phyloP scores from a whole-genome alignment of 2,329 filamentous ascomycete species.

The Huntiella bhutanensis region DNA sequence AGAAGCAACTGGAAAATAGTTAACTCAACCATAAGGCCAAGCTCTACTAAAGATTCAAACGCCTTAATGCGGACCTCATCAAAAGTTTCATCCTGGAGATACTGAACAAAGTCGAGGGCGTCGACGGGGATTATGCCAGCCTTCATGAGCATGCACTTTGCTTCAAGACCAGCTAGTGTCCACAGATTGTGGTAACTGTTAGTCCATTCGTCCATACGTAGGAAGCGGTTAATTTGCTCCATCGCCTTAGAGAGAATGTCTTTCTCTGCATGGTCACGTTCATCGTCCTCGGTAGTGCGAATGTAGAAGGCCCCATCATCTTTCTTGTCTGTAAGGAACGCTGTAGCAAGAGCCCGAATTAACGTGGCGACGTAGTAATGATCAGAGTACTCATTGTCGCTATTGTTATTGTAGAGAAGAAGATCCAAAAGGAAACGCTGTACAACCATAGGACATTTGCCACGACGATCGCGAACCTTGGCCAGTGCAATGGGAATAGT shows the following conservation, averaged over 20 bases:
- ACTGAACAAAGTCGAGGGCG: constrained; percentile 40
- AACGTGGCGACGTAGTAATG: constrained; percentile 72
- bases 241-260: constrained; percentile 33
- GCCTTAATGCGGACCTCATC: constrained; percentile 47
- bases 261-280: constrained; percentile 24
- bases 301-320: constrained; percentile 13
- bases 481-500: constrained; percentile 69
- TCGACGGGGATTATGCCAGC: constrained; percentile 36
- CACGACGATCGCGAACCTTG: constrained; percentile 49
- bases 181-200: constrained; percentile 49
- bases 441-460: constrained; percentile 59
- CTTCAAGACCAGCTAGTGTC: constrained; percentile 42
- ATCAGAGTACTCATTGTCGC: constrained; percentile 74
- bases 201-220: constrained; percentile 50
- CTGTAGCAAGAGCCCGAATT: constrained; percentile 42
- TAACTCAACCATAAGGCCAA: constrained; percentile 39
- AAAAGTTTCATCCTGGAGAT: constrained; percentile 43
- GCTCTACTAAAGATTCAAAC: constrained; percentile 43
- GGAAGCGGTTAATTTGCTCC: constrained; percentile 46
- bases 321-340: constrained; percentile 31
- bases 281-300: constrained; percentile 19
- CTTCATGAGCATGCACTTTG: constrained; percentile 44
- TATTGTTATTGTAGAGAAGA: constrained; percentile 85
- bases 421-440: constrained; percentile 77
- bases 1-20: constrained; percentile 37